phyloP scores from a whole-genome alignment of 306 rosid species.

The Cercis canadensis region DNA sequence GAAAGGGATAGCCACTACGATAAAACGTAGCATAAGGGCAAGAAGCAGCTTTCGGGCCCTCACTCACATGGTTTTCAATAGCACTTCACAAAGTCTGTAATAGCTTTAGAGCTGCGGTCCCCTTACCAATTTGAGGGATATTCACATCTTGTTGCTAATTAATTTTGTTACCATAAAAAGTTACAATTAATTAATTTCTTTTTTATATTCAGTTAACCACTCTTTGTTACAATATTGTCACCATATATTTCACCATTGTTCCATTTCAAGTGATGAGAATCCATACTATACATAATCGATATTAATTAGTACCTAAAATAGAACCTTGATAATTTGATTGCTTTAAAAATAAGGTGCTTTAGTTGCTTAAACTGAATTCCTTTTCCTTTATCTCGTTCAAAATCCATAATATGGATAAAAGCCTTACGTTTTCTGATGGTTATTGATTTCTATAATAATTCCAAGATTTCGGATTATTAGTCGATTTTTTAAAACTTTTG shows the following conservation, averaged over 20 bases:
- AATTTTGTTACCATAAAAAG: too few relatives aligned
- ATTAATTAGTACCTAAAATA: too few relatives aligned
- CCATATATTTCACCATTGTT: background rate
- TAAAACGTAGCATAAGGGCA: slow-evolving; percentile 41
- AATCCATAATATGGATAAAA: background rate
- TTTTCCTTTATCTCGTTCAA: background rate
- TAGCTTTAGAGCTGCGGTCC: slow-evolving; percentile 17
- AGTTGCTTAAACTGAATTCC: background rate
- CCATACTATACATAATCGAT: background rate
- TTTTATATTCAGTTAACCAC: too few relatives aligned
- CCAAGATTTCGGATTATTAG: too few relatives aligned
- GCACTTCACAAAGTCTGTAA: slow-evolving; percentile 25
- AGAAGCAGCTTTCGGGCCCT: slow-evolving; percentile 65
- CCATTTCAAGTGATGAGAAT: background rate
- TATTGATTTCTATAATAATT: too few relatives aligned
- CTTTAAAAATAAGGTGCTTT: background rate
- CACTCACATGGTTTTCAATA: slow-evolving; percentile 53
- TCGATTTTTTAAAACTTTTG: too few relatives aligned
- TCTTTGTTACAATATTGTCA: background rate
- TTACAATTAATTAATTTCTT: too few relatives aligned
- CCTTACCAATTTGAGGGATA: slow-evolving; percentile 14
- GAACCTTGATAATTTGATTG: too few relatives aligned
- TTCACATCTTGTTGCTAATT: background rate
- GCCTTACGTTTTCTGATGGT: too few relatives aligned
- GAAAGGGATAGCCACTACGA: slow-evolving; percentile 45